Base-by-base conservation (phyloP, 202 grass and related monocot species). In the Carex arenaria region DNA sequence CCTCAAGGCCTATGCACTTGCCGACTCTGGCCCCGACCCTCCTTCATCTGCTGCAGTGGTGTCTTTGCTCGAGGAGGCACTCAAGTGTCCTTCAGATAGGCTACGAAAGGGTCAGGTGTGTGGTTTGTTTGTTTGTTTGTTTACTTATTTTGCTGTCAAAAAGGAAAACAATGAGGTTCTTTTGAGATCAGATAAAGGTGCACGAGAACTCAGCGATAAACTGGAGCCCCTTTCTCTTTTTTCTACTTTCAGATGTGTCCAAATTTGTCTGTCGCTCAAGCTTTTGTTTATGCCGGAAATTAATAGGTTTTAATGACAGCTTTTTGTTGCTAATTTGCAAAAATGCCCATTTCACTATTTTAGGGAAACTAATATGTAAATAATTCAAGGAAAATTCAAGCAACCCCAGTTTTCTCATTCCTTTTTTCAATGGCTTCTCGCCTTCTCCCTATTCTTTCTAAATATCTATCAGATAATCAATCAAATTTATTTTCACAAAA, bases 1-100 rank as follows among this genome's bases (percentile, higher is more conserved):
- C 84, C 80, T 98, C 65, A 98, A 98, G 88, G 95, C 95, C 10
- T 98, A 98, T 89, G 93, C 96, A 73, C 84, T 99, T 63, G 96
- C 96, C 13, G 96, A 99, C 91, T 93, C 96, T 4, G 93, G 89
- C 72, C 86, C 89, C n/a, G 96, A 99, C 80, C 85, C 96, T 62
- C 95, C 93, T 54, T 92, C 89, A 30, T 94, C 96, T 71, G 83
- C 89, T 67, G 91, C 93, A 23, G 96, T 99, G 28, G 90, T 99
- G 60, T 95, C 96, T 28, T 91, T 99, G 82, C 93, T 99, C 63
- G 91, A 99, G 91, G 93, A 99, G 90, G 96, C 93, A 30, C 87
- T 99, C 56, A 89, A 91, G 65, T 99, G 96, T 56, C 91, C 96
- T 68, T 99, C 96, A 14, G 96, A 99, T 88, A 95, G 96, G 85